Base-by-base conservation (phyloP, 164 flowering plant species). In the Tinospora cordifolia region DNA sequence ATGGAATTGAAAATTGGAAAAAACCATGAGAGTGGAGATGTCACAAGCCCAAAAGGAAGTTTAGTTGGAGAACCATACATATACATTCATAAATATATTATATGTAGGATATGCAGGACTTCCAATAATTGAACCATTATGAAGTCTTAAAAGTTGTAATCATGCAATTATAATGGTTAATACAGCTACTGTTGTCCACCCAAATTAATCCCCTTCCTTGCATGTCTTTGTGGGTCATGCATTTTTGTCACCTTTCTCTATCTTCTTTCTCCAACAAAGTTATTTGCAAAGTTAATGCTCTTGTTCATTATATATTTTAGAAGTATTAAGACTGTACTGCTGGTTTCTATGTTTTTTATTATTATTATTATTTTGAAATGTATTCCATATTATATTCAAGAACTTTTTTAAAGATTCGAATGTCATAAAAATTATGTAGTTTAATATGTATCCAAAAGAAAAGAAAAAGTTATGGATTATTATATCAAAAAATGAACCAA, bases 61-160 rank as follows among this genome's bases (percentile, higher is more conserved):
- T 41, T 27, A 51, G 65, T 67, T 75, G 64, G 75, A 68, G n/a
- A 62, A 63, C 26, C 59, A 51, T 15, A 47, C 54, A 47, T 47
- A 47, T 6, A 19, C 59, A 51, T 15, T 12, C 54, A 47, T 47
- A 47, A 13, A 19, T 13, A 51, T 51, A 51, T 51, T 17, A 4
- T 30, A 51, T 51, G 57, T 60, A 40, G 47, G 69, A 72, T 72
- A 46, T 62, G 63, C 67, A 68, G 24, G 68, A 26, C 24, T 46
- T 58, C 15, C 69, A 77, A 77, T 77, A 74, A 77, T 77, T 74
- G 77, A 77, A 24, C 46, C 72, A 77, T 77, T 69, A 74, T 74
- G 51, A 68, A 27, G 60, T 34, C 76, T 46, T 8, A 67, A 77
- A 77, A 74, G 72, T 68, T 67, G 51, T 74, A 69, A 57, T 72